Base-by-base conservation (phyloP, 306 rosid genomes). In the Neltuma alba region DNA sequence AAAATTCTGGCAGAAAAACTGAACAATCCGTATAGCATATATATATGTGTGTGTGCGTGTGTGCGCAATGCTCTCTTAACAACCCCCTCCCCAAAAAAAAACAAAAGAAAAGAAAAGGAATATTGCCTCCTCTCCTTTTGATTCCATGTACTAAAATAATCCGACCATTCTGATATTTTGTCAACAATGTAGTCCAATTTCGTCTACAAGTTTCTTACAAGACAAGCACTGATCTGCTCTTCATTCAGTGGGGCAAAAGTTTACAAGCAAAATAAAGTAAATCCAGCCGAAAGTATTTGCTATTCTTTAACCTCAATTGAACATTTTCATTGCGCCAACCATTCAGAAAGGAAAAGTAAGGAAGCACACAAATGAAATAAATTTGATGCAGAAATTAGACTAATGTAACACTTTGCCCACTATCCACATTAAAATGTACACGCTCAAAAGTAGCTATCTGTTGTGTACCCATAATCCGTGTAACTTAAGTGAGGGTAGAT, bases 1-100 rank as follows among this genome's bases (percentile, higher is more conserved):
- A 68, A 27, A 69, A 74, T 74, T 61, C 38, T 31, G 65, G 50
- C 23, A 58, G n/a, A 69, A 48, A 41, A 11, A 66, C 66, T 40
- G 54, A 52, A 74, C 76, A 34, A 63, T 37, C 30, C 13, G 3
- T 23, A 50, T n/a, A 50, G n/a, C 54, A 50, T n/a, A 50, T 50
- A 6, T 18, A 50, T 45, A 60, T 70, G 41, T n/a, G n/a, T n/a
- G n/a, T n/a, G n/a, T n/a, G n/a, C n/a, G n/a, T n/a, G n/a, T n/a
- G n/a, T n/a, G 15, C 27, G 38, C 55, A 48, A 30, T 34, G 45
- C 12, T 47, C 30, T 45, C 27, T 45, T 47, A 47, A 15, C 18
- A 21, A 15, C 38, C 47, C 28, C 25, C 27, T 13, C 47, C 11
- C 21, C n/a, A n/a, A n/a, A n/a, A n/a, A n/a, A n/a, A 4, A 33